phyloP scores from a whole-genome alignment of 2,329 filamentous ascomycete genomes.

The Clonostachys solani region DNA sequence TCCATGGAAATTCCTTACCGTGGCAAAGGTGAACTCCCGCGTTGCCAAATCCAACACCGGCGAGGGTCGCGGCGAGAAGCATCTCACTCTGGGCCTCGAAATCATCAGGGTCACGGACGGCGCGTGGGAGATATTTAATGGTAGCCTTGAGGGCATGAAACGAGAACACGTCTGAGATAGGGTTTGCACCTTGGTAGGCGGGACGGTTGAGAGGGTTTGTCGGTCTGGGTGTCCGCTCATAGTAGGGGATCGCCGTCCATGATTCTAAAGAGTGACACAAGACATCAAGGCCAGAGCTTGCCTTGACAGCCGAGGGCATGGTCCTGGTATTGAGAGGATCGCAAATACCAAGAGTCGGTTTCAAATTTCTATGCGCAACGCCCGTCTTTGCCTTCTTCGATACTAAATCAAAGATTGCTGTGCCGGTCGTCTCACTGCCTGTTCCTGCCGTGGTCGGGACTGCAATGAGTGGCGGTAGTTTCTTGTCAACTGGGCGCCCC shows the following conservation, averaged over 20 bases:
- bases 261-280: conserved; percentile 93
- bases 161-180: conserved; percentile 96
- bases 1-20: conserved; percentile 31
- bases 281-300: conserved; percentile 87
- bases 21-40: conserved; percentile 83
- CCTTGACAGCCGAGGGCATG: conserved; percentile 93
- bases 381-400: conserved; percentile 90
- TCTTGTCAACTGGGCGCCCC: conserved; percentile 55
- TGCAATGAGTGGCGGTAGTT: conserved; percentile 66
- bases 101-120: conserved; percentile 84
- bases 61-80: conserved; percentile 89
- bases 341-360: conserved; percentile 87
- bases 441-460: conserved; percentile 77
- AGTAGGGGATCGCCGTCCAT: conserved; percentile 96
- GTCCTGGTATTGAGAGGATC: conserved; percentile 87
- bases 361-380: conserved; percentile 90
- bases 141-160: conserved; percentile 78
- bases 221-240: conserved; percentile 79
- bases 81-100: conserved; percentile 91
- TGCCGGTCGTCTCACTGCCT: conserved; percentile 92
- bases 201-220: conserved; percentile 86
- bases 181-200: conserved; percentile 95
- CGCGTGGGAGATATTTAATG: conserved; percentile 87
- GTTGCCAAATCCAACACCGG: conserved; percentile 95
- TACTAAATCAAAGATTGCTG: conserved; percentile 95